Percentiles rank a stretch among this genome's conserved stretches.
Evolutionary conservation across 208 protist species (phyloP).

Genomic region (Leptomonas pyrrhocoris): DNA sequence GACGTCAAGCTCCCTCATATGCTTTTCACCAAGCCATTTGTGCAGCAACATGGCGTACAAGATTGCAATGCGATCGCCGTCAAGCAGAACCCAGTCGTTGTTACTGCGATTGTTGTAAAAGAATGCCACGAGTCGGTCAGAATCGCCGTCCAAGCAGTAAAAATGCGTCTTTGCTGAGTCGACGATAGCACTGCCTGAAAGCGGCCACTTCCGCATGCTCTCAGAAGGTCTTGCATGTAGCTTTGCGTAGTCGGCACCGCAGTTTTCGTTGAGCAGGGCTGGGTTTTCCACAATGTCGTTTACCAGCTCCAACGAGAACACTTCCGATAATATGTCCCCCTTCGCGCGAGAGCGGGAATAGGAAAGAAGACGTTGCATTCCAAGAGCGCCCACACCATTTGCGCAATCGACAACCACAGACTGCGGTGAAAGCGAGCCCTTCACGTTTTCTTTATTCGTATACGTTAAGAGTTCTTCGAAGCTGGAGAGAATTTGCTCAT

Average conservation of each 20-base stretch:
- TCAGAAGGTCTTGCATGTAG: slow-evolving; percentile 45
- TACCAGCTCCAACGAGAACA: slow-evolving; percentile 56
- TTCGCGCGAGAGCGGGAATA: slow-evolving; percentile 28
- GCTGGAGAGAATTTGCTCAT: slow-evolving; percentile 35
- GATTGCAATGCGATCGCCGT: slow-evolving; percentile 83
- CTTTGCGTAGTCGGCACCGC: slow-evolving; percentile 93
- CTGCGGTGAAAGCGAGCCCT: neutral
- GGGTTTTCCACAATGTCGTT: slow-evolving; percentile 43
- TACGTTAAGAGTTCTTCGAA: slow-evolving; percentile 30
- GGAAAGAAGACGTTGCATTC: slow-evolving; percentile 44
- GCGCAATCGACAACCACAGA: slow-evolving; percentile 84
- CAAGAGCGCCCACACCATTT: slow-evolving; percentile 88
- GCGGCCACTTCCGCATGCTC: slow-evolving; percentile 38
- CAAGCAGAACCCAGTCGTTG: slow-evolving; percentile 53
- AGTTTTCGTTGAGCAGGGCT: slow-evolving; percentile 70
- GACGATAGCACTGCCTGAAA: neutral
- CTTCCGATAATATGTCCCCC: slow-evolving; percentile 25
- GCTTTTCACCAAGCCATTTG: slow-evolving; percentile 47
- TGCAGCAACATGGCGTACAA: slow-evolving; percentile 70
- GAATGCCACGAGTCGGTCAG: slow-evolving; percentile 92
- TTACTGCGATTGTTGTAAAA: slow-evolving; percentile 13
- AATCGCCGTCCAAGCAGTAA: slow-evolving; percentile 95
- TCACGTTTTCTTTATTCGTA: neutral
- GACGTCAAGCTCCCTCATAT: slow-evolving; percentile 50
- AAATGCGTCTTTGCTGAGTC: slow-evolving; percentile 44